These are phyloP conservation scores for Colletotrichum zoysiae DNA, from an alignment of 2,329 filamentous ascomycete species.

Conservation along the genomic window DNA sequence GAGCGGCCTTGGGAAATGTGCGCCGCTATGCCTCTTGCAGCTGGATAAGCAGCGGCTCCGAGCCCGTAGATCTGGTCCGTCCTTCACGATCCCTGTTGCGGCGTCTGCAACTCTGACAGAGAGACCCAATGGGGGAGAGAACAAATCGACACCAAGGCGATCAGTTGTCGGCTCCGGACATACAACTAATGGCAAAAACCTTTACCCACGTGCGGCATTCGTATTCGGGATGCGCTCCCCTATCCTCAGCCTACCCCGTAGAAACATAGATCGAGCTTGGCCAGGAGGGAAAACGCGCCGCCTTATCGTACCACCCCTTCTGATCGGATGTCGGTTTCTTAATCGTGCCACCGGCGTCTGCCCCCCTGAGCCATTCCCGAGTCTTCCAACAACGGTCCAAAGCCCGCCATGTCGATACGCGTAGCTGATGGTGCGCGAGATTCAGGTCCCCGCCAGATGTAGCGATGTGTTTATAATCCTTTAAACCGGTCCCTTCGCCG, in stretches of 20 bases:
- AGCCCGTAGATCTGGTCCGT: background rate
- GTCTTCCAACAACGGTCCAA: constrained; percentile 26
- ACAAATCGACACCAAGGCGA: constrained; percentile 2
- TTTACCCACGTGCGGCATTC: background rate
- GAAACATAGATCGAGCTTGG: constrained; percentile 14
- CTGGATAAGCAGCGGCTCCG: constrained; percentile 14
- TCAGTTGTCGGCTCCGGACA: constrained; percentile 18
- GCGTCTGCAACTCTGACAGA: background rate
- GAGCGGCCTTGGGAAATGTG: constrained; percentile 21
- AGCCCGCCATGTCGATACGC: constrained; percentile 25
- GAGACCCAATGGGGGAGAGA: background rate
- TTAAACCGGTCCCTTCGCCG: background rate
- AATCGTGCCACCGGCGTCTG: constrained; percentile 39
- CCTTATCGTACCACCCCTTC: constrained; percentile 34
- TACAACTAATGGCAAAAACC: background rate
- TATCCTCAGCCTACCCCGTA: background rate
- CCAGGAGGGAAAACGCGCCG: constrained; percentile 16
- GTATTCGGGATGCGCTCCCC: constrained; percentile 28
- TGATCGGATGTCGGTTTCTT: constrained; percentile 37
- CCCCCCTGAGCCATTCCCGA: constrained; percentile 12
- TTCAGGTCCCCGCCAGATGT: constrained; percentile 2
- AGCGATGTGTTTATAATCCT: constrained; percentile 11
- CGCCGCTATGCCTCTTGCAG: constrained; percentile 11
- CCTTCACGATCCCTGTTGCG: background rate
- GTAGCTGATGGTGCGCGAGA: background rate